Conservation (phyloP, 2,329 filamentous ascomycete genomes). For the Penicillium hordei region DNA sequence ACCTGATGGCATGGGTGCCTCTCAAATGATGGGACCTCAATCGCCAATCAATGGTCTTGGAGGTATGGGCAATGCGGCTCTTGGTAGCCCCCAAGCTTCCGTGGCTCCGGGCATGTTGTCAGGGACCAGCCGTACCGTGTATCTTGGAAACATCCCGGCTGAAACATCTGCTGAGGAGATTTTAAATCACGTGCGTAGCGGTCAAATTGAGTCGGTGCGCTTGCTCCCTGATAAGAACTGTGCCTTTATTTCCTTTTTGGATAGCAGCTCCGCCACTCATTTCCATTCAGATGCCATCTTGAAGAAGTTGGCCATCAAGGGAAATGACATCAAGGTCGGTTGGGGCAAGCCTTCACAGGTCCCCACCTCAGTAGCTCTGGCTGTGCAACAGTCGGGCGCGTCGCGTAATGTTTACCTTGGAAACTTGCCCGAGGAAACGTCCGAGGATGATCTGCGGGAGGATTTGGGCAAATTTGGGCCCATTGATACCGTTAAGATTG, state of each 20-base stretch:
- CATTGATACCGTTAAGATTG: conserved; percentile 96
- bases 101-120: conserved; percentile 79
- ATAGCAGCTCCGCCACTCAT: conserved; percentile 95
- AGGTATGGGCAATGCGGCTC: conserved; percentile 59
- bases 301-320: conserved; percentile 98
- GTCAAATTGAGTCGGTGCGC: conserved; percentile 98
- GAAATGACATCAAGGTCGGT: conserved; percentile 98
- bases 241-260: conserved; percentile 98
- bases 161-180: conserved; percentile 98
- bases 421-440: conserved; percentile 84
- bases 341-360: conserved; percentile 99
- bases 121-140: conserved; percentile 93
- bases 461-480: conserved; percentile 94
- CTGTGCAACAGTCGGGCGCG: conserved; percentile 94
- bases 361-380: conserved; percentile 92
- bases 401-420: conserved; percentile 97
- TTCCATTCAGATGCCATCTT: conserved; percentile 99
- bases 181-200: conserved; percentile 89
- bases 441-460: conserved; percentile 88
- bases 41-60: conserved; percentile 79
- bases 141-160: conserved; percentile 96
- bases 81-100: conserved; percentile 67
- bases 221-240: conserved; percentile 98
- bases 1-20: conserved; percentile 76
- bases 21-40: conserved; percentile 79